Percentiles rank a stretch among this genome's conserved stretches.
These are phyloP conservation scores for Pinguiococcus pyrenoidosus DNA, from an alignment of 108 stramenopile genomes.

Conservation along the genomic window DNA sequence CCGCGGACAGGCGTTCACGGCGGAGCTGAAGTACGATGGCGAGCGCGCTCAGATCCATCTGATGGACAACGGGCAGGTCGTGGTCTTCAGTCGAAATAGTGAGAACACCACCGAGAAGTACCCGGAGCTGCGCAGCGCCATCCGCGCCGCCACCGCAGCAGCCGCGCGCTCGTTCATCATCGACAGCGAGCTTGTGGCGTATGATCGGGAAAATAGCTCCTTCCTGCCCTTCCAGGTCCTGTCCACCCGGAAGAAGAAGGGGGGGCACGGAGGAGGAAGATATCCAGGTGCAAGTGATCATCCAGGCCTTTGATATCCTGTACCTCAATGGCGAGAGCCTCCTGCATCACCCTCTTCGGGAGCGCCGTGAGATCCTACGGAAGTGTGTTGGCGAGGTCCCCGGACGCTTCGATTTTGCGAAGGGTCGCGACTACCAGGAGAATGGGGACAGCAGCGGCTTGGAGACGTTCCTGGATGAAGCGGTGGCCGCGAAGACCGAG, in stretches of 20 bases:
- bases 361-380: constrained; percentile 63
- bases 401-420: constrained; percentile 81
- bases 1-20: constrained; percentile 73
- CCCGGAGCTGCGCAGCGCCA: constrained; percentile 79
- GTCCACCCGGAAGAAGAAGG: constrained; percentile 43
- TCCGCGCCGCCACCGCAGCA: constrained; percentile 28
- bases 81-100: constrained; percentile 74
- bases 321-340: constrained; percentile 86
- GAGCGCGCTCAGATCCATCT: constrained; percentile 96
- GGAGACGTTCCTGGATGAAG: constrained; percentile 79
- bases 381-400: constrained; percentile 63
- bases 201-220: constrained; percentile 48
- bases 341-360: constrained; percentile 54
- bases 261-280: constrained; percentile 43
- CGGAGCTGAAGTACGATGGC: constrained; percentile 99
- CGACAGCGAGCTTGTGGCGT: constrained; percentile 84
- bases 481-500: constrained; percentile 89
- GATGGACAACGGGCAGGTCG: constrained; percentile 53
- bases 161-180: constrained; percentile 55
- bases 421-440: constrained; percentile 41
- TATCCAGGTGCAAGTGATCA: constrained; percentile 83
- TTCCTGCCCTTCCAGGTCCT: constrained; percentile 66
- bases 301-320: constrained; percentile 97
- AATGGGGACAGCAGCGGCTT: constrained; percentile 58
- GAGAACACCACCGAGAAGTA: constrained; percentile 88